Base-by-base conservation (phyloP, 2,329 filamentous ascomycete species). In the Fusarium decemcellulare region DNA sequence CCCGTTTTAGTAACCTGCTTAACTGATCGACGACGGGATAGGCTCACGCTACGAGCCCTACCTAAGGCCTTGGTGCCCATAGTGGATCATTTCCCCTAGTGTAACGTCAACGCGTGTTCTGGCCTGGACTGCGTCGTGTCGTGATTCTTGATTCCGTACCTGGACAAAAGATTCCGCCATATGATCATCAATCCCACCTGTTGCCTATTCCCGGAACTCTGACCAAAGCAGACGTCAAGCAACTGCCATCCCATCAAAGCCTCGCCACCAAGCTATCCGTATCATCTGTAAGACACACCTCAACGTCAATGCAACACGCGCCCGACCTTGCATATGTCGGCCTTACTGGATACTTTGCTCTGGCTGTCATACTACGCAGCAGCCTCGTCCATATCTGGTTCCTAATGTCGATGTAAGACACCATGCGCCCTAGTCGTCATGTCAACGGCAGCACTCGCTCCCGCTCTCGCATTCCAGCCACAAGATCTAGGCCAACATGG, bases 401-500 rank as follows among this genome's bases (percentile, higher is more conserved):
- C 18, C 23, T 23, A 4, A 5, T 23, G 23, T 23, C 23, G 4
- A 44, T 6, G 23, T 15, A 23, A 23, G 16, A 29, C 4, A 50
- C 1, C 11, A 36, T 27, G 3, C 32, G 5, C 15, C 54, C n/a
- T 44, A 42, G 57, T 27, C 34, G 37, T 56, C 47, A 50, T 47
- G 39, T 61, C 37, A 32, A 55, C 56, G 29, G 30, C 12, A 51
- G n/a, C 29, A 8, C 15, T 18, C 7, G 15, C 47, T 23, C 54
- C 29, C 40, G 8, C 10, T 11, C 4, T 18, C 54, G n/a, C 67
- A 70, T 70, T 70, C 67, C 67, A 68, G 1, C 6, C n/a, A 44
- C 14, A 18, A 8, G 50, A 36, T n/a, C 52, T 51, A 16, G 44
- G n/a, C 48, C 59, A 65, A 51, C 29, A 61, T 29, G 37, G 10